These are phyloP conservation scores for Dactylellina leptospora DNA, from an alignment of 2,329 filamentous ascomycete species.

Conservation along the genomic window DNA sequence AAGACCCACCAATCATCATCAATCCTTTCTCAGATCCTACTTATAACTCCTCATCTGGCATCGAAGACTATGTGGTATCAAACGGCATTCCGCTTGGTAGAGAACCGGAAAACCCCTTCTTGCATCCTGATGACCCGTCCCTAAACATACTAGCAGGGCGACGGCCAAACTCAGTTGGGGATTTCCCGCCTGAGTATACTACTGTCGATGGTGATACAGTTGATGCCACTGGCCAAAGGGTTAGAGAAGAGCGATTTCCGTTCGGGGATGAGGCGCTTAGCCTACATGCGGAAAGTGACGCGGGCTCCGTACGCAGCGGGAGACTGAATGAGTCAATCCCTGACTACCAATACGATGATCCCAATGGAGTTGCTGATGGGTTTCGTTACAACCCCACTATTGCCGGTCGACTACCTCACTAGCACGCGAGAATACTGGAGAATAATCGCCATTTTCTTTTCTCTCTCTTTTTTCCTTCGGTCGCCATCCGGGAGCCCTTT, in stretches of 20 bases:
- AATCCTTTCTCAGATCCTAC: constrained; percentile 50
- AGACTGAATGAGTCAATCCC: constrained; percentile 26
- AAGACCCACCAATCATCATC: constrained; percentile 36
- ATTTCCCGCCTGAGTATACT: constrained; percentile 47
- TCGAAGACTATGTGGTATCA: constrained; percentile 45
- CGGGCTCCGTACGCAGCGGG: constrained; percentile 22
- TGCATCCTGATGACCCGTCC: constrained; percentile 39
- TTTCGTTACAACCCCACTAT: constrained; percentile 39
- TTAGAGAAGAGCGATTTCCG: constrained; percentile 43
- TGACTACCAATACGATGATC: constrained; percentile 45
- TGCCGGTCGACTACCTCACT: constrained; percentile 20
- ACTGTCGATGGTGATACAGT: constrained; percentile 42
- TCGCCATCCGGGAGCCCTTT: too few relatives aligned
- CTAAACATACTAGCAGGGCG: constrained; percentile 20
- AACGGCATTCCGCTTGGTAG: constrained; percentile 36
- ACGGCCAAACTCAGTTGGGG: constrained; percentile 40
- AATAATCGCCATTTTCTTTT: too few relatives aligned
- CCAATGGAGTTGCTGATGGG: constrained; percentile 42
- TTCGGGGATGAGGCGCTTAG: constrained; percentile 50
- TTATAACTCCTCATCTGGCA: constrained; percentile 49
- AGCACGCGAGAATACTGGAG: too few relatives aligned
- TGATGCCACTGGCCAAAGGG: constrained; percentile 22
- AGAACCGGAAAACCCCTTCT: constrained; percentile 46
- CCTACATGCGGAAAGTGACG: constrained; percentile 32
- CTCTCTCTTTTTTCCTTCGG: too few relatives aligned